Conservation (phyloP, 139 green algal genomes). For the Nannochloris sp. region DNA sequence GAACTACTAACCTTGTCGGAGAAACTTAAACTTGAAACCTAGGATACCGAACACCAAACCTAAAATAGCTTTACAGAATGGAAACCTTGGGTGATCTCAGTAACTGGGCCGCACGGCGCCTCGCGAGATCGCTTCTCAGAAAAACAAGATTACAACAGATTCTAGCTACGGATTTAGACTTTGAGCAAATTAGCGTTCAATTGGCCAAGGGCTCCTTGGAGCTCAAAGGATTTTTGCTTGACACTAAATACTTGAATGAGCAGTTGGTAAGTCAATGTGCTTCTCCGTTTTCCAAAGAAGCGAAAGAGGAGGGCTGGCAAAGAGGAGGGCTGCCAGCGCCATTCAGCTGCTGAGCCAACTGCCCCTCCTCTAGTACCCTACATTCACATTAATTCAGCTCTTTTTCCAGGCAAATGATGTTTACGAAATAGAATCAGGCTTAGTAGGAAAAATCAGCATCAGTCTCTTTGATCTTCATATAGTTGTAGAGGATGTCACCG, state of each 20-base stretch:
- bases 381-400: neutral
- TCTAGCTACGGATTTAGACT: conserved; percentile 3
- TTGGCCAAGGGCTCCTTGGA: neutral
- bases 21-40: too few relatives aligned
- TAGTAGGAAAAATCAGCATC: neutral
- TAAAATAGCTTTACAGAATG: too few relatives aligned
- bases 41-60: too few relatives aligned
- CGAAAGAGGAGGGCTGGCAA: too few relatives aligned
- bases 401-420: neutral
- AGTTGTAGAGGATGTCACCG: neutral
- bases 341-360: neutral
- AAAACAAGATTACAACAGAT: neutral
- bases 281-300: too few relatives aligned
- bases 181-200: neutral
- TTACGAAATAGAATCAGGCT: neutral
- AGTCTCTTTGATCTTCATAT: neutral
- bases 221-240: neutral
- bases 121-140: too few relatives aligned
- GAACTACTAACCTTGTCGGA: too few relatives aligned
- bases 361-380: neutral
- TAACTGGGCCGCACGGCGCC: neutral
- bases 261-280: neutral
- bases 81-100: neutral
- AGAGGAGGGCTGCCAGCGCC: too few relatives aligned
- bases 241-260: neutral